Evolutionary conservation across 139 green algal species (phyloP).

Genomic region (Chlorella sp.): DNA sequence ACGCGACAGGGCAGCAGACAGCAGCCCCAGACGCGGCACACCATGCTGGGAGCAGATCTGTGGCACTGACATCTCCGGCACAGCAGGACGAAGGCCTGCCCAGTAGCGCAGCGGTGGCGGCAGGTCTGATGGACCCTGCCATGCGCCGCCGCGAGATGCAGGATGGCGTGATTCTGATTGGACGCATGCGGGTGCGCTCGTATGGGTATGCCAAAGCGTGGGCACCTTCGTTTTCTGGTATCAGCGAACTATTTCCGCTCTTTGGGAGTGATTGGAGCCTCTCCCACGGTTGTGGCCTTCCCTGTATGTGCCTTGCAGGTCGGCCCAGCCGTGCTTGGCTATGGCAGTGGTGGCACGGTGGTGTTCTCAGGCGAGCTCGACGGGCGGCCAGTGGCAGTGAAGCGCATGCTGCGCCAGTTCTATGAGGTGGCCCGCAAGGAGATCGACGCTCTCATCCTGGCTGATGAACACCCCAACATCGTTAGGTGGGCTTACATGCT

Average conservation of each 20-base stretch:
- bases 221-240: not conserved
- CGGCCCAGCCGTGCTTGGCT: constrained; percentile 74
- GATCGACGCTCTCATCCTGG: constrained; percentile 91
- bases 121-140: not conserved
- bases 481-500: constrained; percentile 34
- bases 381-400: constrained; percentile 88
- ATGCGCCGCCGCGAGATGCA: not conserved
- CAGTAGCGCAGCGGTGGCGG: not conserved
- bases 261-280: no score
- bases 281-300: no score
- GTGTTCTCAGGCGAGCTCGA: constrained; percentile 90
- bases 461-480: constrained; percentile 97
- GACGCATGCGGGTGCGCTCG: constrained; percentile 37
- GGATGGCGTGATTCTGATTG: constrained; percentile 28
- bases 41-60: no score
- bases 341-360: constrained; percentile 80
- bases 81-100: not conserved
- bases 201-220: not conserved
- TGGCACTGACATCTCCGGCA: not conserved
- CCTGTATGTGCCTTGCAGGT: constrained; percentile 43
- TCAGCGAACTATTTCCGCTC: no score
- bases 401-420: constrained; percentile 91
- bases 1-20: not conserved
- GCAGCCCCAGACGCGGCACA: not conserved
- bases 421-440: constrained; percentile 92